Percentiles rank a stretch among this genome's conserved stretches.
Evolutionary conservation across 2,329 filamentous ascomycete species (phyloP).

Genomic region (Paecilomyces formosus): DNA sequence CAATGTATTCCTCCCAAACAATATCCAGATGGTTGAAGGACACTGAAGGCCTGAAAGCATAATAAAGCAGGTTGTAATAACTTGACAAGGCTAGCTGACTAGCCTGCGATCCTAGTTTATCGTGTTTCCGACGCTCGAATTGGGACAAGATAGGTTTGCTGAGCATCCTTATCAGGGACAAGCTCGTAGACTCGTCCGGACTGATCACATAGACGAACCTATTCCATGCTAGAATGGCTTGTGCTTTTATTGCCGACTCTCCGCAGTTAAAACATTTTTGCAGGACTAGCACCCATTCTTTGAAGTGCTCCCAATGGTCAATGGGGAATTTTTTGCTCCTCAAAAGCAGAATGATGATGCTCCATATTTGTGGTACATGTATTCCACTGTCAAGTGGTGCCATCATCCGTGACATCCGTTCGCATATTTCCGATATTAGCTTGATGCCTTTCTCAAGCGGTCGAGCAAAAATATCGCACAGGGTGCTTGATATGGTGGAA

Average conservation of each 20-base stretch:
- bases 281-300: conserved; percentile 68
- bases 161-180: conserved; percentile 55
- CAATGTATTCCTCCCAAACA: conserved; percentile 72
- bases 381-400: conserved; percentile 50
- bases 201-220: conserved; percentile 70
- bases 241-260: conserved; percentile 61
- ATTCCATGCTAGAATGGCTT: conserved; percentile 81
- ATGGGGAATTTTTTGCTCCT: conserved; percentile 53
- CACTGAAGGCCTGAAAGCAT: conserved; percentile 65
- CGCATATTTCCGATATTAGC: conserved; percentile 63
- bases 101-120: conserved; percentile 38
- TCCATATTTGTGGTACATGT: conserved; percentile 83
- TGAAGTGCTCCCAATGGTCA: conserved; percentile 63
- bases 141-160: conserved; percentile 62
- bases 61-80: conserved; percentile 76
- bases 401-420: conserved; percentile 61
- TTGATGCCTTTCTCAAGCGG: conserved; percentile 46
- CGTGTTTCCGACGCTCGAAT: conserved; percentile 56
- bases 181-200: conserved; percentile 51
- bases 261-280: conserved; percentile 77
- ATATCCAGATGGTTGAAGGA: conserved; percentile 60
- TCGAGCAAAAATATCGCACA: conserved; percentile 48
- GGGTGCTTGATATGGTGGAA: conserved; percentile 57
- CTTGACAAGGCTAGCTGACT: conserved; percentile 60
- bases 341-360: conserved; percentile 69